Evolutionary conservation across 306 rosid species (phyloP).

Genomic region (Sicyos edulis): DNA sequence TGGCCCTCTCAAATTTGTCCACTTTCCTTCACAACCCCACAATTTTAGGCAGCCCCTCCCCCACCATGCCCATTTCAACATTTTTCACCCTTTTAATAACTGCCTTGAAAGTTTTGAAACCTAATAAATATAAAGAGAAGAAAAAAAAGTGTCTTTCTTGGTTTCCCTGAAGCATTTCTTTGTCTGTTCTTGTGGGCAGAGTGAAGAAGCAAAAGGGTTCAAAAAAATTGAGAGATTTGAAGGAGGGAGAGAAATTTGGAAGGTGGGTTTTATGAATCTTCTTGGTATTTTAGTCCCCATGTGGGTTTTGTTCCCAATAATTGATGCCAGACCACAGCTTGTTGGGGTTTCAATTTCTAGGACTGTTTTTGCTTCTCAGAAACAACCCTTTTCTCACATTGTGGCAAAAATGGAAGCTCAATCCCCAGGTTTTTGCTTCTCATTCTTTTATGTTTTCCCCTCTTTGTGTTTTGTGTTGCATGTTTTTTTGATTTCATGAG

Average conservation of each 20-base stretch:
- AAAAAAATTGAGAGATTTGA: background rate
- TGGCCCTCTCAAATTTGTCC: background rate
- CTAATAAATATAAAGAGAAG: background rate
- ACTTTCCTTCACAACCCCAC: constrained; percentile 1
- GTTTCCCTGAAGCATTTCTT: constrained; percentile 43
- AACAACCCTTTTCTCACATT: constrained; percentile 34
- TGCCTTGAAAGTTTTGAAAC: background rate
- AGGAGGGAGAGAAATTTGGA: background rate
- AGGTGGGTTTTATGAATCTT: constrained; percentile 34
- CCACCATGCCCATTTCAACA: background rate
- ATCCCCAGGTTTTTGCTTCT: constrained; percentile 56
- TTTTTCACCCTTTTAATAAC: background rate
- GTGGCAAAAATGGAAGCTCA: constrained; percentile 49
- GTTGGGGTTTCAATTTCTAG: constrained; percentile 29
- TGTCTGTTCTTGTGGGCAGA: constrained; percentile 37
- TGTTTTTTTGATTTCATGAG: background rate
- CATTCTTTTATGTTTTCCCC: background rate
- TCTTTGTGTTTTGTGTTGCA: background rate
- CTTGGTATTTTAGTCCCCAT: constrained; percentile 33
- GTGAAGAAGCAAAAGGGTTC: background rate
- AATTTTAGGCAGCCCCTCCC: background rate
- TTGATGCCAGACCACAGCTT: constrained; percentile 32
- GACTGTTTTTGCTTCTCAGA: constrained; percentile 17
- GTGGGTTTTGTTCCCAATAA: constrained; percentile 39
- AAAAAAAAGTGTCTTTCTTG: constrained; percentile 54